phyloP scores from a whole-genome alignment of 352 stramenopile genomes.

The Peronospora belbahrii region DNA sequence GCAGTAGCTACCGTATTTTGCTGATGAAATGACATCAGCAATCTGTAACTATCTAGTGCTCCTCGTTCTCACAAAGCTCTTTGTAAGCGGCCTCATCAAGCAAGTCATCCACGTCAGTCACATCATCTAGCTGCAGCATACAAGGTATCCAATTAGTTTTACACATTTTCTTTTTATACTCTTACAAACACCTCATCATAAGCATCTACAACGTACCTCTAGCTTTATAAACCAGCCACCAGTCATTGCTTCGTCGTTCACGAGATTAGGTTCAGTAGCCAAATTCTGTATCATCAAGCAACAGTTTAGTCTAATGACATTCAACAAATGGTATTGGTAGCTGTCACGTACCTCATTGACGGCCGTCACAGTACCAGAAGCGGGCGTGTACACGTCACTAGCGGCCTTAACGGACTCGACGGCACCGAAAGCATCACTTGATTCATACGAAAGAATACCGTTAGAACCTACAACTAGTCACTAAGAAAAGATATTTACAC shows the following conservation, averaged over 20 bases:
- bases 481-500: conserved; percentile 10
- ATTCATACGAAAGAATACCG: conserved; percentile 10
- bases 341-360: conserved; percentile 83
- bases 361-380: conserved; percentile 88
- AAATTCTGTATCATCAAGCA: conserved; percentile 42
- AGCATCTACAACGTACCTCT: conserved; percentile 32
- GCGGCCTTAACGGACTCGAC: conserved; percentile 99
- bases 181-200: not conserved
- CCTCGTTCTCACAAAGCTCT: conserved; percentile 79
- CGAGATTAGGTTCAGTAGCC: conserved; percentile 70
- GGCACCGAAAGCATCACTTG: conserved; percentile 90
- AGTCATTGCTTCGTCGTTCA: conserved; percentile 84
- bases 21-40: conserved; percentile 15
- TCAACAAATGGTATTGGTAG: not conserved
- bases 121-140: conserved; percentile 48
- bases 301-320: conserved; percentile 2
- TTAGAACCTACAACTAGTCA: conserved; percentile 4
- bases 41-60: conserved; percentile 42
- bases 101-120: conserved; percentile 65
- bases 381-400: conserved; percentile 94
- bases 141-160: not conserved
- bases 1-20: conserved; percentile 14
- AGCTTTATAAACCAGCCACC: conserved; percentile 89
- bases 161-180: not conserved
- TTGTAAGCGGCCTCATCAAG: conserved; percentile 82